phyloP scores from a whole-genome alignment of 495 filamentous ascomycete genomes.

The Chaetomium tenue region DNA sequence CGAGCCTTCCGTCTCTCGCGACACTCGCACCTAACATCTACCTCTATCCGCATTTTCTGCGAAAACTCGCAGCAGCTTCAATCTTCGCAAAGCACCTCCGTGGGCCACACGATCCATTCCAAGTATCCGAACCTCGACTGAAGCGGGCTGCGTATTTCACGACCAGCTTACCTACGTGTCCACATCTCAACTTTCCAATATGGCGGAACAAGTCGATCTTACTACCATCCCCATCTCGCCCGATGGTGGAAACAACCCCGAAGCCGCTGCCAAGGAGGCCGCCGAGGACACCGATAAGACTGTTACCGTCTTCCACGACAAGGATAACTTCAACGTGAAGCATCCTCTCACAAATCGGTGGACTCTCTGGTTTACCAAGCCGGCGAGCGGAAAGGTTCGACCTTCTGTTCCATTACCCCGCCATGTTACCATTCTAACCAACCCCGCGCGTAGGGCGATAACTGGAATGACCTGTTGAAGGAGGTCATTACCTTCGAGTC shows the following conservation, averaged over 20 bases:
- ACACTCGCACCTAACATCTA: neutral
- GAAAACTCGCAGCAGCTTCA: slow-evolving; percentile 1
- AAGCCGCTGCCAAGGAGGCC: slow-evolving; percentile 39
- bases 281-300: slow-evolving; percentile 51
- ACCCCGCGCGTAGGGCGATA: slow-evolving; percentile 66
- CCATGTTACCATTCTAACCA: slow-evolving; percentile 21
- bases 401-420: slow-evolving; percentile 6
- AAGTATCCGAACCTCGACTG: slow-evolving; percentile 2
- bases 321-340: slow-evolving; percentile 98
- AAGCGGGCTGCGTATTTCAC: slow-evolving; percentile 12
- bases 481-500: slow-evolving; percentile 98
- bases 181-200: slow-evolving; percentile 30
- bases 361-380: slow-evolving; percentile 99
- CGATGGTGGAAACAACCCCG: slow-evolving; percentile 47
- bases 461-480: slow-evolving; percentile 97
- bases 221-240: slow-evolving; percentile 74
- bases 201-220: slow-evolving; percentile 56
- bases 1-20: neutral
- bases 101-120: slow-evolving; percentile 13
- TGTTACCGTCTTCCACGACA: slow-evolving; percentile 93
- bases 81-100: slow-evolving; percentile 7
- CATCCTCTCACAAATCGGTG: slow-evolving; percentile 93
- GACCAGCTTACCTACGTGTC: neutral
- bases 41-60: slow-evolving; percentile 9
- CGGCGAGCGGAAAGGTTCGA: slow-evolving; percentile 88